These are phyloP conservation scores for Leishmania lainsoni DNA, from an alignment of 208 protist genomes.

Conservation along the genomic window DNA sequence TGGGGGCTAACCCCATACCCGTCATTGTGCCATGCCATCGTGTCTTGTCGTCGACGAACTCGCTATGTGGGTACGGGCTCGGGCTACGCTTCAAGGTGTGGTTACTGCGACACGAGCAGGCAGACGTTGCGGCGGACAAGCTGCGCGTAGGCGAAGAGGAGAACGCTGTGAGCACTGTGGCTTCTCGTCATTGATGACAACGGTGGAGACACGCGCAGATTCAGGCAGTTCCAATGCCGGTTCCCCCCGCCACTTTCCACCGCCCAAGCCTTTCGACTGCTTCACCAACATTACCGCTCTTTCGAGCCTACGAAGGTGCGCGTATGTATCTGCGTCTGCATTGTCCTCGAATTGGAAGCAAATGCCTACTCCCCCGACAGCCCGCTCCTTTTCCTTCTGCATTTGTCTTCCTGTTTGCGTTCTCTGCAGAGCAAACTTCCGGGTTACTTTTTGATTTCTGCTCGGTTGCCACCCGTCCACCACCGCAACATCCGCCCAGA, in stretches of 20 bases:
- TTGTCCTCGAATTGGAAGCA: neutral
- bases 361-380: neutral
- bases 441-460: neutral
- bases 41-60: conserved; percentile 51
- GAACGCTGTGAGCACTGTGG: conserved; percentile 23
- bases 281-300: neutral
- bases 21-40: conserved; percentile 80
- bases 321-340: neutral
- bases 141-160: conserved; percentile 36
- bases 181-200: conserved; percentile 23
- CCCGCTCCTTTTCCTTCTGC: neutral
- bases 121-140: conserved; percentile 32
- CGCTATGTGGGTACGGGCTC: conserved; percentile 61
- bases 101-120: conserved; percentile 69
- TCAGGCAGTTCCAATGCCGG: neutral
- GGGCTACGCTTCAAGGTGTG: conserved; percentile 70
- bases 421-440: neutral
- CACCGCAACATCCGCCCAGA: neutral
- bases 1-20: conserved; percentile 62
- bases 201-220: neutral
- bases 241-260: conserved; percentile 1
- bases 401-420: neutral
- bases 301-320: conserved; percentile 4
- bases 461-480: neutral
- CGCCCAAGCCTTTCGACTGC: neutral